These are phyloP conservation scores for Pseudocercospora musae DNA, from an alignment of 2,329 filamentous ascomycete species.

Conservation along the genomic window DNA sequence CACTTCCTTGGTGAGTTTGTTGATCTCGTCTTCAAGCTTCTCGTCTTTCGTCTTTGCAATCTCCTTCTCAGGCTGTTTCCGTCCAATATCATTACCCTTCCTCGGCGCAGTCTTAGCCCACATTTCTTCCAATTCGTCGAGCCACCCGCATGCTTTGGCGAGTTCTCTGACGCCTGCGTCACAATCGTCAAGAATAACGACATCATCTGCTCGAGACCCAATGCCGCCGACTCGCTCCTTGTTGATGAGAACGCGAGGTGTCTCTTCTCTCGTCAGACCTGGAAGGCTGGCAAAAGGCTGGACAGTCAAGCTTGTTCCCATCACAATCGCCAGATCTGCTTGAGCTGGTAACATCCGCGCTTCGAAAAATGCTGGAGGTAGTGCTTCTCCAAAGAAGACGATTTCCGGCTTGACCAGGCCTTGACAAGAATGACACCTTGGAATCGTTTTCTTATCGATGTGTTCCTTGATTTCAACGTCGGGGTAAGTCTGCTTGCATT, in stretches of 20 bases:
- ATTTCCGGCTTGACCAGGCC: constrained; percentile 92
- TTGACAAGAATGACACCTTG: constrained; percentile 66
- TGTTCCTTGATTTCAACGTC: constrained; percentile 69
- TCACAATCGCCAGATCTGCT: constrained; percentile 76
- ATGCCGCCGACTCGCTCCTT: constrained; percentile 76
- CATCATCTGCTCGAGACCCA: constrained; percentile 76
- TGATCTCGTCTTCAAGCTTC: constrained; percentile 55
- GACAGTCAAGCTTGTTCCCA: constrained; percentile 85
- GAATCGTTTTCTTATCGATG: constrained; percentile 65
- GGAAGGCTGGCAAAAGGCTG: constrained; percentile 87
- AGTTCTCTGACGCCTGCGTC: constrained; percentile 76
- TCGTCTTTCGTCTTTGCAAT: constrained; percentile 52
- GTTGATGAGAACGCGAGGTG: constrained; percentile 83
- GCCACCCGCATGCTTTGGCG: constrained; percentile 79
- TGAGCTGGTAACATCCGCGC: constrained; percentile 54
- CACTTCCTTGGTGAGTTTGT: constrained; percentile 56
- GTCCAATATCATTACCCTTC: constrained; percentile 46
- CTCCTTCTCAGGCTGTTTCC: constrained; percentile 18
- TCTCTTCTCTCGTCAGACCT: constrained; percentile 55
- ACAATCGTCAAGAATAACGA: constrained; percentile 77
- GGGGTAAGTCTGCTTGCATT: constrained; percentile 72
- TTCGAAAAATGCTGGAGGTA: constrained; percentile 64
- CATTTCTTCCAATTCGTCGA: constrained; percentile 71
- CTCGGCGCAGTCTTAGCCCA: constrained; percentile 67
- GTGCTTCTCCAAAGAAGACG: constrained; percentile 82